Evolutionary conservation across 306 rosid species (phyloP).

Genomic region (Vigna angularis): DNA sequence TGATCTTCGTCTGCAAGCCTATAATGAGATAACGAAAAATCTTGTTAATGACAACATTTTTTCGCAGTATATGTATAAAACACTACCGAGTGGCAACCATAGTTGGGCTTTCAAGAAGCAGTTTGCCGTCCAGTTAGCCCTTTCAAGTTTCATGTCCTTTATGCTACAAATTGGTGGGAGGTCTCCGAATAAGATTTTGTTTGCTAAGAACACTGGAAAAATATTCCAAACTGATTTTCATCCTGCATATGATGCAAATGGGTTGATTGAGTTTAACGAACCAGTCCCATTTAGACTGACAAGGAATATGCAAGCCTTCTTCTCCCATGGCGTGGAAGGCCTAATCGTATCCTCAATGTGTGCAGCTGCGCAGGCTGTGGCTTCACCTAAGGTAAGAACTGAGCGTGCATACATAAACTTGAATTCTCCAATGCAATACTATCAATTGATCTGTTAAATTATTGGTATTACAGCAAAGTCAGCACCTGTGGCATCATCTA

Average conservation of each 20-base stretch:
- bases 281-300: constrained; percentile 98
- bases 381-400: constrained; percentile 80
- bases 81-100: constrained; percentile 85
- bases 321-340: constrained; percentile 97
- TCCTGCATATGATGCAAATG: constrained; percentile 94
- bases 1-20: constrained; percentile 94
- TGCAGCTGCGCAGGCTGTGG: constrained; percentile 96
- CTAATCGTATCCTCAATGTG: constrained; percentile 99
- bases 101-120: constrained; percentile 99
- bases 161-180: constrained; percentile 99
- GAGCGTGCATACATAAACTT: constrained; percentile 22
- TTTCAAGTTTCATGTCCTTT: constrained; percentile 92
- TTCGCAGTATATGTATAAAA: constrained; percentile 98
- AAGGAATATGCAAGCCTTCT: constrained; percentile 96
- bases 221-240: constrained; percentile 98
- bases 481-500: constrained; percentile 96
- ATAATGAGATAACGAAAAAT: constrained; percentile 73
- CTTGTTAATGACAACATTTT: constrained; percentile 87
- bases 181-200: constrained; percentile 96
- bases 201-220: constrained; percentile 97
- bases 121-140: constrained; percentile 97
- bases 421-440: constrained; percentile 16
- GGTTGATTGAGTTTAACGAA: constrained; percentile 90
- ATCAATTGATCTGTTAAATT: constrained; percentile 41
- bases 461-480: constrained; percentile 82